phyloP scores from a whole-genome alignment of 306 rosid genomes.

The Dryas alaskensis region DNA sequence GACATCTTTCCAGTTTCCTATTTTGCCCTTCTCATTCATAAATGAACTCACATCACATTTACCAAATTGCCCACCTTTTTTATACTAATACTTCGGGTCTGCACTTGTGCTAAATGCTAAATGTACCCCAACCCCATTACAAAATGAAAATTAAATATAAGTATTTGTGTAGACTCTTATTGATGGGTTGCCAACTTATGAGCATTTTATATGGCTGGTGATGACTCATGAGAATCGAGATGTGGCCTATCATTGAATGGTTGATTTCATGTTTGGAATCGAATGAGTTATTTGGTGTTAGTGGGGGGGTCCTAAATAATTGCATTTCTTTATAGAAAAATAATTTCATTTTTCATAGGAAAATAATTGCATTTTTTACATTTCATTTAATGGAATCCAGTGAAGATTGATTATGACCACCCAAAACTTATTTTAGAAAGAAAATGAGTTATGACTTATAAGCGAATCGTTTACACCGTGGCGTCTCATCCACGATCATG shows the following conservation, averaged over 20 bases:
- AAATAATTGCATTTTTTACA: background rate
- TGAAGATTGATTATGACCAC: background rate
- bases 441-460: too few species aligned
- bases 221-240: too few species aligned
- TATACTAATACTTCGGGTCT: background rate
- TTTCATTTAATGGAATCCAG: slow-evolving; percentile 42
- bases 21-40: slow-evolving; percentile 25
- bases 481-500: slow-evolving; percentile 57
- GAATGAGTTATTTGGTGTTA: background rate
- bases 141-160: too few species aligned
- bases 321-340: background rate
- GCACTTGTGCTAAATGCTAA: too few species aligned
- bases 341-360: background rate
- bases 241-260: slow-evolving; percentile 14
- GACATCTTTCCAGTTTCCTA: slow-evolving; percentile 18
- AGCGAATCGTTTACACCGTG: slow-evolving; percentile 53
- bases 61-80: slow-evolving; percentile 7
- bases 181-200: too few species aligned
- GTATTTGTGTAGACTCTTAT: too few species aligned
- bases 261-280: slow-evolving; percentile 9
- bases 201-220: background rate
- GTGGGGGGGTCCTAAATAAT: slow-evolving; percentile 33
- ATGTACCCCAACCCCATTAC: too few species aligned
- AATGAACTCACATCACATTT: slow-evolving; percentile 1
- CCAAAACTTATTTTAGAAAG: background rate